These are phyloP conservation scores for Gaeumannomyces tritici DNA, from an alignment of 2,329 filamentous ascomycete species.

Conservation along the genomic window DNA sequence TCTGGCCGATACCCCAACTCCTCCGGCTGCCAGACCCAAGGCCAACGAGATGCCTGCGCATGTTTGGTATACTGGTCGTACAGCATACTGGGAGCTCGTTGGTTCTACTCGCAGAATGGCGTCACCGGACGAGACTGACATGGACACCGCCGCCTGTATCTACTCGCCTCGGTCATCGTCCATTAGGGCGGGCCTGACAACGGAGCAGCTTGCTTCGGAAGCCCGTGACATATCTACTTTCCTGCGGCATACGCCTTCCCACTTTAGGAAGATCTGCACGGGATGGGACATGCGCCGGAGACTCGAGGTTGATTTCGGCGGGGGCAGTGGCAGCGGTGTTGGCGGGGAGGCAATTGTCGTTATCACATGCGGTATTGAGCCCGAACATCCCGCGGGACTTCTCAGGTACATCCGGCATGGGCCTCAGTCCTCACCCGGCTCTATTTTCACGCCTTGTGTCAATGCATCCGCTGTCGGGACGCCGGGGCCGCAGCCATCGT, in stretches of 20 bases:
- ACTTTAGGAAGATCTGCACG: slow-evolving; percentile 69
- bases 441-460: background rate
- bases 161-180: slow-evolving; percentile 77
- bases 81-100: slow-evolving; percentile 70
- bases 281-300: slow-evolving; percentile 89
- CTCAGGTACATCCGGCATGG: slow-evolving; percentile 30
- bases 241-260: slow-evolving; percentile 59
- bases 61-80: slow-evolving; percentile 74
- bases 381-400: slow-evolving; percentile 36
- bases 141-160: slow-evolving; percentile 50
- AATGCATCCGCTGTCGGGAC: background rate
- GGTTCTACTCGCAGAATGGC: slow-evolving; percentile 68
- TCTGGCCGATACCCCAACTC: slow-evolving; percentile 59
- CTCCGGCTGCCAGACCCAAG: slow-evolving; percentile 36
- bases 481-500: background rate
- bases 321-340: slow-evolving; percentile 55
- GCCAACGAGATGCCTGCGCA: slow-evolving; percentile 49
- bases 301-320: slow-evolving; percentile 82
- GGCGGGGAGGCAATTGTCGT: slow-evolving; percentile 71
- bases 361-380: slow-evolving; percentile 60
- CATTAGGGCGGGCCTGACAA: slow-evolving; percentile 59
- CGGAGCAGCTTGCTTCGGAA: slow-evolving; percentile 63
- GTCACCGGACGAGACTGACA: slow-evolving; percentile 62
- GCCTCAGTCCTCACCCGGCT: background rate
- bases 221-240: slow-evolving; percentile 75